phyloP scores from a whole-genome alignment of 257 asterid genomes.

The Capsicum rhomboideum region DNA sequence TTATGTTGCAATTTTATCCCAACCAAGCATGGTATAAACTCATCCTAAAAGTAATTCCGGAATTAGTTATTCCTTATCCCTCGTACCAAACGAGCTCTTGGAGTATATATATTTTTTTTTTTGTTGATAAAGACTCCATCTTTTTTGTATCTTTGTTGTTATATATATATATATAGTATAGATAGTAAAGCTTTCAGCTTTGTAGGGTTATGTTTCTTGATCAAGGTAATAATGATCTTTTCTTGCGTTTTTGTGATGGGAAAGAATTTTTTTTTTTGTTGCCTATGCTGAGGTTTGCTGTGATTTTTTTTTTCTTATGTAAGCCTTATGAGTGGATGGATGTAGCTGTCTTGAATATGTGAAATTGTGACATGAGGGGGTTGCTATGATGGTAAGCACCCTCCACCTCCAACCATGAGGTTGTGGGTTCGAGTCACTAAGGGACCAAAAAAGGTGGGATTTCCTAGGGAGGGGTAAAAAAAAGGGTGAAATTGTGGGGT shows the following conservation, averaged over 20 bases:
- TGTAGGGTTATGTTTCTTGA: not conserved
- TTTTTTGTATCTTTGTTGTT: not conserved
- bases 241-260: not conserved
- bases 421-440: no score
- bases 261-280: not conserved
- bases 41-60: no score
- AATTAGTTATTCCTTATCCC: no score
- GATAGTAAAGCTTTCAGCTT: not conserved
- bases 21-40: no score
- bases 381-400: no score
- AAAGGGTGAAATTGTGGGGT: not conserved
- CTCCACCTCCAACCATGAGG: no score
- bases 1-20: no score
- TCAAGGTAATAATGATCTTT: not conserved
- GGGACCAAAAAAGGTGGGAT: no score
- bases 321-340: not conserved
- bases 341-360: not conserved
- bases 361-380: not conserved
- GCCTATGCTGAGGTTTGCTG: not conserved
- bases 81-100: no score
- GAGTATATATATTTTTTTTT: not conserved
- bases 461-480: no score
- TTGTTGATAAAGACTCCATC: not conserved
- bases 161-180: not conserved
- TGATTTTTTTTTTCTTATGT: not conserved